These are phyloP conservation scores for Chrysanthemum seticuspe DNA, from an alignment of 129 eudicot genomes.

Conservation along the genomic window DNA sequence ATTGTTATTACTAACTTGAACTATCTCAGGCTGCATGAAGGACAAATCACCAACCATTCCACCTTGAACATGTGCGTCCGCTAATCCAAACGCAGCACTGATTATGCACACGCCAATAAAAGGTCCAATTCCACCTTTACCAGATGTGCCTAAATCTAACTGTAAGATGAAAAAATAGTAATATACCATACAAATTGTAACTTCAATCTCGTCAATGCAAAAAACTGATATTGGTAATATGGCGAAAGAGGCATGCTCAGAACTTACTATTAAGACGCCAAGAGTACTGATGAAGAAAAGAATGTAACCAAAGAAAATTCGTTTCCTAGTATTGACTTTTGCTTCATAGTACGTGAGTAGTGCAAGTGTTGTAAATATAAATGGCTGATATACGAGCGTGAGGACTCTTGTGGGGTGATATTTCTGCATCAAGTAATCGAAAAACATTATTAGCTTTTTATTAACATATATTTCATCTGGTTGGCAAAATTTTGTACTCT, in stretches of 20 bases:
- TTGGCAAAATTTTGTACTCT: too few relatives aligned
- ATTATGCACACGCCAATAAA: slow-evolving; percentile 37
- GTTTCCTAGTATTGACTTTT: slow-evolving; percentile 37
- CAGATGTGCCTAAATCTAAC: slow-evolving; percentile 58
- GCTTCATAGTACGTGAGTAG: slow-evolving; percentile 47
- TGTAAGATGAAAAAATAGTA: neutral
- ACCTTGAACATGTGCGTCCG: slow-evolving; percentile 59
- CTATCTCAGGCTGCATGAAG: slow-evolving; percentile 49
- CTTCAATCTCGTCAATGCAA: too few relatives aligned
- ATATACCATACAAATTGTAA: neutral
- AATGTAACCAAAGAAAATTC: slow-evolving; percentile 38
- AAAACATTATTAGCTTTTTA: neutral
- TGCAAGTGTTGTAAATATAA: slow-evolving; percentile 33
- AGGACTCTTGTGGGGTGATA: slow-evolving; percentile 54
- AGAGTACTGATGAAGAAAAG: slow-evolving; percentile 51
- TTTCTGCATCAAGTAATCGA: slow-evolving; percentile 23
- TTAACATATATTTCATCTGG: too few relatives aligned
- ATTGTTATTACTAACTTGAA: slow-evolving; percentile 36
- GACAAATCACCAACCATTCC: slow-evolving; percentile 69
- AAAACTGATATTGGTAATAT: too few relatives aligned
- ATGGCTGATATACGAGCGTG: slow-evolving; percentile 52
- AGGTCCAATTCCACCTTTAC: slow-evolving; percentile 49
- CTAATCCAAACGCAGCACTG: slow-evolving; percentile 50
- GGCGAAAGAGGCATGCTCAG: neutral
- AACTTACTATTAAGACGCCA: slow-evolving; percentile 40